Evolutionary conservation across 2,329 filamentous ascomycete species (phyloP).

Genomic region (Fusarium domesticum): DNA sequence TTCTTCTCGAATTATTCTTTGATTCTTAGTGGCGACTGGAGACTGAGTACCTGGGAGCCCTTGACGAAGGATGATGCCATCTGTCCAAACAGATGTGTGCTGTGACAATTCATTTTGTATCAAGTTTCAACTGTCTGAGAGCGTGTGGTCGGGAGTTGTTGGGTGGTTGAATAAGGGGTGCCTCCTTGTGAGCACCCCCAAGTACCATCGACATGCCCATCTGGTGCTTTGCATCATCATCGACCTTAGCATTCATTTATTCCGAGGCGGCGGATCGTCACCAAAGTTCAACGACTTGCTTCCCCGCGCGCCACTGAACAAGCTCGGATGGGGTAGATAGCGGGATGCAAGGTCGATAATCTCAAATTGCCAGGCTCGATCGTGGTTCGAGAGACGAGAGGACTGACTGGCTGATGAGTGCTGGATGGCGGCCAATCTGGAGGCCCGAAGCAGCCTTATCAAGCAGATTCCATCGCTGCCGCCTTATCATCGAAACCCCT

Average conservation of each 20-base stretch:
- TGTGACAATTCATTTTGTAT: too few species aligned
- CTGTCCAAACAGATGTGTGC: neutral
- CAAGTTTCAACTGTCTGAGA: too few species aligned
- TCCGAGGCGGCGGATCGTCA: neutral
- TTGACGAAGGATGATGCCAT: neutral
- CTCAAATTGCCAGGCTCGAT: neutral
- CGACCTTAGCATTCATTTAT: neutral
- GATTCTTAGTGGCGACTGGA: neutral
- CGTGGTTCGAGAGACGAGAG: neutral
- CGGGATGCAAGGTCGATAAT: neutral
- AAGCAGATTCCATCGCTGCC: slow-evolving; percentile 1
- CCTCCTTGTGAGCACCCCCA: neutral
- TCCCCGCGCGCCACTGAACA: neutral
- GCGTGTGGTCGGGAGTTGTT: too few species aligned
- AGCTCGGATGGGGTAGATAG: neutral
- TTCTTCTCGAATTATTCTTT: neutral
- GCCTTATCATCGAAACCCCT: slow-evolving; percentile 13
- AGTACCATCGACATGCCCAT: neutral
- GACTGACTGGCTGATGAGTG: slow-evolving; percentile 1
- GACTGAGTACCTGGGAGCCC: neutral
- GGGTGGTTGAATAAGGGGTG: neutral
- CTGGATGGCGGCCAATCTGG: slow-evolving; percentile 11
- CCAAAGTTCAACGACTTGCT: neutral
- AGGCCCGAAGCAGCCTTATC: slow-evolving; percentile 15
- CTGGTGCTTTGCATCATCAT: neutral